phyloP scores from a whole-genome alignment of 2,329 filamentous ascomycete genomes.

The Macrophomina pseudophaseolina region DNA sequence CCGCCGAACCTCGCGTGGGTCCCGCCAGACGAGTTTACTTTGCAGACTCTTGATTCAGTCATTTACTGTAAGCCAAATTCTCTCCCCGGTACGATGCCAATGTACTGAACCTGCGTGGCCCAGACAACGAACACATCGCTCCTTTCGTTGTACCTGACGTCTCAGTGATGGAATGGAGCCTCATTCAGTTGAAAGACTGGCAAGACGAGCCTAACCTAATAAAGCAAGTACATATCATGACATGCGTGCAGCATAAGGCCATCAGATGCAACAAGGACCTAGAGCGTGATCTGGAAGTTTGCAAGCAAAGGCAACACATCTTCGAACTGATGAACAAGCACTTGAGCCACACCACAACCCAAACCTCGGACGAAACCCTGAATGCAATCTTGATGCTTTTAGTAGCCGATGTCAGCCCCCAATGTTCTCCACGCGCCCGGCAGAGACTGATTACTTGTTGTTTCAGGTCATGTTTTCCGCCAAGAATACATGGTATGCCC shows the following conservation, averaged over 20 bases:
- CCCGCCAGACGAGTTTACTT: neutral
- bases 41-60: neutral
- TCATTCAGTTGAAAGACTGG: neutral
- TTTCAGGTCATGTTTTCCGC: neutral
- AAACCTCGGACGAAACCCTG: neutral
- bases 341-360: neutral
- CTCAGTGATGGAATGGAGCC: neutral
- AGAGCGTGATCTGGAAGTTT: neutral
- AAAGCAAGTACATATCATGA: neutral
- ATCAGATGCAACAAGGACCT: neutral
- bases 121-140: neutral
- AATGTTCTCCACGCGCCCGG: neutral
- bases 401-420: neutral
- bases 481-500: neutral
- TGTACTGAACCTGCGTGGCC: neutral
- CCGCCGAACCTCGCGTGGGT: neutral
- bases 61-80: neutral
- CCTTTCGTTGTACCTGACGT: neutral
- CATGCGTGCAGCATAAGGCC: neutral
- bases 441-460: no score
- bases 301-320: neutral
- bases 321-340: neutral
- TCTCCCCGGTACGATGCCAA: neutral
- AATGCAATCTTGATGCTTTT: neutral
- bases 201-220: neutral